Evolutionary conservation across 192 early-diverging fungal genomes (phyloP), one percentile per base, ranked within the genome.

Genomic region (Gamsiella multidivaricata): DNA sequence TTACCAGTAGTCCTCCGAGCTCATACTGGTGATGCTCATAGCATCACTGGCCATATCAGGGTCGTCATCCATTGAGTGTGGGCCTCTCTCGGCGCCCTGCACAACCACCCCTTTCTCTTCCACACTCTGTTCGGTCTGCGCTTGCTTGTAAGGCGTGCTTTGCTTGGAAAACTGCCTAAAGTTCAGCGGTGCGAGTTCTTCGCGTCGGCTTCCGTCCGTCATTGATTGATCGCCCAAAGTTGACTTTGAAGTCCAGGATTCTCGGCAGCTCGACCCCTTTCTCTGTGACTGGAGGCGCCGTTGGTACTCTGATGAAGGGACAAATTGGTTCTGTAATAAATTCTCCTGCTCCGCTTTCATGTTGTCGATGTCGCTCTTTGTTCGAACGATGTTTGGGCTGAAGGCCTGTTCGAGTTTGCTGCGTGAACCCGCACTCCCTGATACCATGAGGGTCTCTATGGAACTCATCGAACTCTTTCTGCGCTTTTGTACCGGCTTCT

Each of bases 1-100:
- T 60, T 29, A 75, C 71, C 71, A 75, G 18, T 75, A 75, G 33
- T 75, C 71, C 26, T 75, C 71, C 26, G 71, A 75, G 28, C 71
- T 75, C 71, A 75, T 75, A 22, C 71, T 75, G 14, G 71, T 61
- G 8, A 75, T n/a, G 41, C 71, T 75, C 63, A 60, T 66, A 0
- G 63, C 25, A 17, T 75, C 71, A 28, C 70, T 73, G 18, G 55
- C 62, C 46, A 64, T 53, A 10, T 56, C 70, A 26, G 49, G 10
- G 34, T 73, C 70, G 8, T 73, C 60, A 11, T 60, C 57, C 33
- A 55, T 34, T 15, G 7, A 2, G 33, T 3, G n/a, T 34, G 33
- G 18, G 28, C 45, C 22, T 10, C 15, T 51, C 23, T 39, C 25
- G 18, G n/a, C 22, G 11, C 23, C 23, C 25, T 42, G 36, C 20